Evolutionary conservation across 2,329 filamentous ascomycete genomes (phyloP).

Genomic region (Epichloe brachyelytri): DNA sequence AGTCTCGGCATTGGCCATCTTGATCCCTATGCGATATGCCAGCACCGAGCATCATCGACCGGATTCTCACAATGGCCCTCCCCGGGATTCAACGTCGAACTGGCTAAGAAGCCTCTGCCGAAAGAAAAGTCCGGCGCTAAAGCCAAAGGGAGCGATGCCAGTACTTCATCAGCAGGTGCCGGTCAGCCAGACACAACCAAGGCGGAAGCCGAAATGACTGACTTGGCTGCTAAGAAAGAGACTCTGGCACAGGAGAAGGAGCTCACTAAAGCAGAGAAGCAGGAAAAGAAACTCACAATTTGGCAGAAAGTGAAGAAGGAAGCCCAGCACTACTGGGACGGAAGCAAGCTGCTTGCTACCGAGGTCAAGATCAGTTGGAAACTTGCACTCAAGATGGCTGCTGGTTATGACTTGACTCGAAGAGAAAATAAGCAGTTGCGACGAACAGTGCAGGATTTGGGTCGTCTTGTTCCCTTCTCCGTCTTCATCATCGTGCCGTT

Average conservation of each 20-base stretch:
- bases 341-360: constrained; percentile 83
- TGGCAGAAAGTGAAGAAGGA: constrained; percentile 95
- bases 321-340: constrained; percentile 91
- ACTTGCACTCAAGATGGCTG: constrained; percentile 91
- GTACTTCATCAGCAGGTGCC: constrained; percentile 16
- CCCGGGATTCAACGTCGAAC: constrained; percentile 85
- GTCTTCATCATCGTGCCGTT: constrained; percentile 96
- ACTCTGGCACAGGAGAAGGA: constrained; percentile 49
- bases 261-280: constrained; percentile 42
- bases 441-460: constrained; percentile 87
- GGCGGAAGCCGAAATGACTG: constrained; percentile 37
- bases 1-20: constrained; percentile 39
- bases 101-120: constrained; percentile 73
- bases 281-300: constrained; percentile 75
- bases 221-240: constrained; percentile 52
- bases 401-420: constrained; percentile 88
- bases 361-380: constrained; percentile 89
- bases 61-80: constrained; percentile 48
- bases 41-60: constrained; percentile 47
- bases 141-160: constrained; percentile 15
- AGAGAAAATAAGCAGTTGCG: constrained; percentile 87
- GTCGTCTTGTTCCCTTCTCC: constrained; percentile 85
- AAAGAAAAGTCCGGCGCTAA: constrained; percentile 33
- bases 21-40: constrained; percentile 43
- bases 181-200: constrained; percentile 23